These are phyloP conservation scores for Antrodiella citrinella DNA, from an alignment of 768 basidiomycete species.

Conservation along the genomic window DNA sequence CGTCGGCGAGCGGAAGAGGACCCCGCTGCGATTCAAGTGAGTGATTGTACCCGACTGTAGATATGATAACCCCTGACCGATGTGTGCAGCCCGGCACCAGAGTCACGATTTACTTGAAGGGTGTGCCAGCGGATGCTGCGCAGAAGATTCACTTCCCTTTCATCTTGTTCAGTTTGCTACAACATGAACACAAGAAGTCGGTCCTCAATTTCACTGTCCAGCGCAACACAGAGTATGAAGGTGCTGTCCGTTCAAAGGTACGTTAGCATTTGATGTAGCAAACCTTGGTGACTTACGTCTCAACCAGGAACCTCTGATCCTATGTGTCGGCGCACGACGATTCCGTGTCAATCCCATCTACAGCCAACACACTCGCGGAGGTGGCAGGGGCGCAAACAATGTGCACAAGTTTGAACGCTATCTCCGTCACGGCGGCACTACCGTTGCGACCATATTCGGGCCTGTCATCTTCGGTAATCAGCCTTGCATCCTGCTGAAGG, in stretches of 20 bases:
- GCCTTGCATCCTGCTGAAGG: slow-evolving; percentile 69
- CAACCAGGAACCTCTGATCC: slow-evolving; percentile 71
- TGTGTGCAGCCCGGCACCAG: slow-evolving; percentile 63
- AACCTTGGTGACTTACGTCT: not conserved
- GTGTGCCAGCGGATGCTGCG: slow-evolving; percentile 59
- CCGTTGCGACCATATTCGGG: slow-evolving; percentile 82
- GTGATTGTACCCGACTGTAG: not conserved
- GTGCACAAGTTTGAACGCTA: slow-evolving; percentile 96
- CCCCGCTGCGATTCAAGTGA: slow-evolving; percentile 52
- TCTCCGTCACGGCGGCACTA: slow-evolving; percentile 72
- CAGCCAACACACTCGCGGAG: slow-evolving; percentile 87
- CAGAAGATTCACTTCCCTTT: slow-evolving; percentile 36
- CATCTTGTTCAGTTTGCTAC: slow-evolving; percentile 72
- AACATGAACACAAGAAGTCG: slow-evolving; percentile 95
- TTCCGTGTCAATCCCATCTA: slow-evolving; percentile 81
- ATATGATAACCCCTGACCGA: too few species aligned
- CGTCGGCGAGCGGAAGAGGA: slow-evolving; percentile 62
- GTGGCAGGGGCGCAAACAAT: slow-evolving; percentile 89
- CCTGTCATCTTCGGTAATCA: slow-evolving; percentile 84
- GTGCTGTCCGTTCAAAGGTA: slow-evolving; percentile 87
- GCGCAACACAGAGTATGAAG: slow-evolving; percentile 90
- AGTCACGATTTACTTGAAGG: slow-evolving; percentile 69
- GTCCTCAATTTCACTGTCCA: slow-evolving; percentile 90
- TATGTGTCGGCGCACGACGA: slow-evolving; percentile 85
- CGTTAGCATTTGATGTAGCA: not conserved